Conservation (phyloP, 208 protist species). For the Strigomonas galati region DNA sequence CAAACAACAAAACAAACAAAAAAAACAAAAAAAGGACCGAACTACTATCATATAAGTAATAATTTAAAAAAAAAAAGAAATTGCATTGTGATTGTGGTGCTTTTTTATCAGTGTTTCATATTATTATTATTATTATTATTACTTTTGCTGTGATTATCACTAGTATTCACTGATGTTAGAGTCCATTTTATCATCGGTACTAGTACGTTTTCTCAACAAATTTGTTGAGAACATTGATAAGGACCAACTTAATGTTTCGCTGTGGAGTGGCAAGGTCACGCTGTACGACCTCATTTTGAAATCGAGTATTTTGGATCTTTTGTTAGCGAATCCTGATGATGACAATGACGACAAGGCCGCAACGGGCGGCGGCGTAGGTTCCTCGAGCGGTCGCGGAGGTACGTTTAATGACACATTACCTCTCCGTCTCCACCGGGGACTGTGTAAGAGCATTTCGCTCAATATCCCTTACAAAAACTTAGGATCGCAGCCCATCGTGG, state of each 20-base stretch:
- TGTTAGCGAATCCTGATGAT: conserved; percentile 29
- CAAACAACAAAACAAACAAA: conserved; percentile 2
- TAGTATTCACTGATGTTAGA: conserved; percentile 55
- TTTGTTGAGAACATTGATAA: conserved; percentile 86
- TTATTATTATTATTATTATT: background rate
- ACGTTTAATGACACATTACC: conserved; percentile 12
- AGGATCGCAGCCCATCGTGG: conserved; percentile 74
- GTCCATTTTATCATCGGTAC: conserved; percentile 71
- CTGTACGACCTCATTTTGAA: conserved; percentile 77
- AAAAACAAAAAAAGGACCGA: background rate
- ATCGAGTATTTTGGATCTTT: conserved; percentile 50
- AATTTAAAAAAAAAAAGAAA: conserved; percentile 2
- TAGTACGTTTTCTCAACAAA: conserved; percentile 83
- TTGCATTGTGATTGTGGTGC: background rate
- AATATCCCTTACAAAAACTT: conserved; percentile 74
- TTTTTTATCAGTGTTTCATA: conserved; percentile 10
- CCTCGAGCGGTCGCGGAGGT: background rate
- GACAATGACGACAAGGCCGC: background rate
- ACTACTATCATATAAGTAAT: conserved; percentile 1
- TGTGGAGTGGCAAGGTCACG: conserved; percentile 81
- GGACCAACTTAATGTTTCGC: conserved; percentile 66
- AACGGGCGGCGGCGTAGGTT: background rate
- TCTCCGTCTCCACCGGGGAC: conserved; percentile 53
- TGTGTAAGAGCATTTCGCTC: conserved; percentile 79
- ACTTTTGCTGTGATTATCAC: background rate